Evolutionary conservation across 2,329 filamentous ascomycete species (phyloP).

Genomic region (Cladosporium halotolerans): DNA sequence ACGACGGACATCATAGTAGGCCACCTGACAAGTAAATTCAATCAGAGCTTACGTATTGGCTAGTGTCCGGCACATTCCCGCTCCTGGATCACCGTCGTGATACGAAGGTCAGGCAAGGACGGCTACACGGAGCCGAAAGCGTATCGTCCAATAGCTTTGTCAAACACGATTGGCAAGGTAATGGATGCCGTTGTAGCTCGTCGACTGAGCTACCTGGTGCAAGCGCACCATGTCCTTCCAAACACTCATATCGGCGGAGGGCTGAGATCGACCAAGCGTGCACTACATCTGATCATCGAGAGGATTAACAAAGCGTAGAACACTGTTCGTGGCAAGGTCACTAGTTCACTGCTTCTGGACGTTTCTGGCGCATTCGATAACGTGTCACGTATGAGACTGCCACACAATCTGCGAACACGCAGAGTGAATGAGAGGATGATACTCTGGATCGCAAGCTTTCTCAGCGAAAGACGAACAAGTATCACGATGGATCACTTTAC

Average conservation of each 20-base stretch:
- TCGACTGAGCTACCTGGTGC: not conserved
- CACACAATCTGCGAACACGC: constrained; percentile 29
- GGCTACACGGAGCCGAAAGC: constrained; percentile 23
- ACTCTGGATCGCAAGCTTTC: constrained; percentile 22
- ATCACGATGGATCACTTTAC: not conserved
- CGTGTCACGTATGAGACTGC: constrained; percentile 31
- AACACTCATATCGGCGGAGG: not conserved
- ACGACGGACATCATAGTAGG: not conserved
- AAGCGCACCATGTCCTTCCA: not conserved
- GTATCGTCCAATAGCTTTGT: constrained; percentile 26
- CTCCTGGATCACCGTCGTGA: constrained; percentile 19
- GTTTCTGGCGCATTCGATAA: constrained; percentile 30
- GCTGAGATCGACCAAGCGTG: not conserved
- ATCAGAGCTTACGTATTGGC: constrained; percentile 14
- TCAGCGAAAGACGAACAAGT: constrained; percentile 13
- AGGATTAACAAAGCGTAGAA: not conserved
- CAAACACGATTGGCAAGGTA: constrained; percentile 20
- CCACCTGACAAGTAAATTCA: not conserved
- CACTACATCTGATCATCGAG: not conserved
- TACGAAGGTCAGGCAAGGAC: constrained; percentile 21
- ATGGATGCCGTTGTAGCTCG: not conserved
- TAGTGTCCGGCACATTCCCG: constrained; percentile 21
- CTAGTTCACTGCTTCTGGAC: constrained; percentile 28
- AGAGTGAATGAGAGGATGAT: constrained; percentile 23
- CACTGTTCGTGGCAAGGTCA: constrained; percentile 12